Conservation (phyloP, 2,329 filamentous ascomycete genomes). For the Fusarium armeniacum region DNA sequence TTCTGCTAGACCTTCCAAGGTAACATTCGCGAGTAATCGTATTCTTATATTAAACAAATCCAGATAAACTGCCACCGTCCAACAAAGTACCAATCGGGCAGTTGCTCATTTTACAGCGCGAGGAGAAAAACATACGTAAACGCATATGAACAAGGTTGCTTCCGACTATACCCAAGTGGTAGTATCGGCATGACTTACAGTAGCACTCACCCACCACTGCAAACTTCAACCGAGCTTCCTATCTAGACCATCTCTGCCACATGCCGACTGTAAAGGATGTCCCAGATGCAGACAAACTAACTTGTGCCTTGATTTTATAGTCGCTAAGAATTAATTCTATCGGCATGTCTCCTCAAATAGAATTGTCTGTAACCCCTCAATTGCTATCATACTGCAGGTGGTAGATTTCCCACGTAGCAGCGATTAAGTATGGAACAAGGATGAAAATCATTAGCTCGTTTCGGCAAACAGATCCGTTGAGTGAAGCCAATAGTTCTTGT, state of each 20-base stretch:
- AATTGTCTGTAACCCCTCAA: conserved; percentile 1
- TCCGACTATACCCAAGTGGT: neutral
- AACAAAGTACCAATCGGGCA: rapidly evolving
- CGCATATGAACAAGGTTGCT: no score
- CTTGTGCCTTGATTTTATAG: conserved; percentile 4
- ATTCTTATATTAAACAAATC: neutral
- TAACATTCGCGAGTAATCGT: neutral
- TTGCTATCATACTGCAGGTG: neutral
- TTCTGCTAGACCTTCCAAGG: no score
- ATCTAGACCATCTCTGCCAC: neutral
- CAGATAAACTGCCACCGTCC: neutral
- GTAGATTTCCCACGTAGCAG: neutral
- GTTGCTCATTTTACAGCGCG: neutral
- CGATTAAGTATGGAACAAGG: neutral
- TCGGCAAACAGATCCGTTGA: neutral
- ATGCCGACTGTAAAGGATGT: neutral
- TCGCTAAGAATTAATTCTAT: neutral
- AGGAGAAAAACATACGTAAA: no score
- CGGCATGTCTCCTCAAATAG: conserved; percentile 1
- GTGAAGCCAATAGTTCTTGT: neutral
- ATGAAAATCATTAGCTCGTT: neutral
- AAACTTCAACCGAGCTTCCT: neutral
- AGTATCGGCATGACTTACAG: conserved; percentile 1
- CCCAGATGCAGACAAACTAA: neutral
- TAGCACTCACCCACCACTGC: conserved; percentile 8